Evolutionary conservation across 768 basidiomycete genomes (phyloP), one percentile per base, ranked within the genome.

Genomic region (Neoboletus brunneissimus): DNA sequence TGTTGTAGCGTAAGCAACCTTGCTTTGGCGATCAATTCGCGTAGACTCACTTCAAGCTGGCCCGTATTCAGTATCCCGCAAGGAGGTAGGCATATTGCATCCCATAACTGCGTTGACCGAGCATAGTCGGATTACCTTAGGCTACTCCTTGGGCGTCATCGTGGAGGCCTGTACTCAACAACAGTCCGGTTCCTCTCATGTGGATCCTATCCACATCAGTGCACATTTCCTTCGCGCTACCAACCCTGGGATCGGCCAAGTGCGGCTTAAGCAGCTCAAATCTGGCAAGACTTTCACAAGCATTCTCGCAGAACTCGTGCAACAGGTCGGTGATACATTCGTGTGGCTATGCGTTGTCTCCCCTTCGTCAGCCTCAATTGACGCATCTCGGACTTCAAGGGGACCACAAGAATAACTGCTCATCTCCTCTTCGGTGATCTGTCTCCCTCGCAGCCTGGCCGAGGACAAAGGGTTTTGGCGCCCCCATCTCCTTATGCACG

Each of bases 401-500:
- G 72, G 25, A 58, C 71, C 13, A 73, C 71, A n/a, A 81, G 72
- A 42, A 73, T 85, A 42, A 77, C 76, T 1, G 71, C 80, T 1
- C 85, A 86, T 65, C 71, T 81, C 49, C 79, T 87, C 31, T 87
- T 85, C 56, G 81, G 82, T 10, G 64, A 72, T 48, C 80, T 82
- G 35, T 69, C 70, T 16, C 72, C 75, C 9, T 61, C 66, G 1
- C 67, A 55, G 55, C 41, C 64, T 71, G 58, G 34, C 9, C 31
- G 27, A 7, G 42, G 51, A 0, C 50, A 43, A 40, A 50, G 18
- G 3, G 73, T 73, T 23, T 58, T 86, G 16, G 57, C 71, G 1
- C 81, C 83, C 0, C 79, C 83, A 27, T 87, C 84, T 0, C 64
- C 79, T 9, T 86, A 83, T 61, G 81, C 85, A 0, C 79, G 83